Conservation (phyloP, 139 green algal genomes). For the Chlorella sp. region DNA sequence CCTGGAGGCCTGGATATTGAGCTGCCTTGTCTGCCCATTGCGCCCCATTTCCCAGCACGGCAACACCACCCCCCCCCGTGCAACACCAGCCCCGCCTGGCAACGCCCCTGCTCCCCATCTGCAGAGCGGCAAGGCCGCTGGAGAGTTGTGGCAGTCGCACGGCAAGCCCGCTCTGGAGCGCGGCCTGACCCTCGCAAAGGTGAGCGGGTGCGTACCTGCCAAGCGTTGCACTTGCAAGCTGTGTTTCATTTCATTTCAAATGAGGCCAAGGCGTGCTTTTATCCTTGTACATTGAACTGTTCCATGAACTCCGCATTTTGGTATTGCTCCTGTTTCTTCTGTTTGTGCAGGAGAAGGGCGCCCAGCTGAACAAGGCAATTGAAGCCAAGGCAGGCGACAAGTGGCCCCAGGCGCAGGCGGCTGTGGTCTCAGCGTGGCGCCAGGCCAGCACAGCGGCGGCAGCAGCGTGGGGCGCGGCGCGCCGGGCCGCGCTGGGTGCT, state of each 20-base stretch:
- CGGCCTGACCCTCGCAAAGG: not conserved
- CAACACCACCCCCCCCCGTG: no score
- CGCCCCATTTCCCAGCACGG: no score
- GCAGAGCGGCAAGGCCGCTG: conserved; percentile 4
- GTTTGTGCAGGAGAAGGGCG: not conserved
- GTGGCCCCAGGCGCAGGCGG: conserved; percentile 14
- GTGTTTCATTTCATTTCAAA: no score
- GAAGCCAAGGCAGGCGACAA: conserved; percentile 10
- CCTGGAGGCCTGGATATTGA: no score
- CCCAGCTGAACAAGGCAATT: conserved; percentile 10
- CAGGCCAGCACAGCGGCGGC: not conserved
- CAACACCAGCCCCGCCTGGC: no score
- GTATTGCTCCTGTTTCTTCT: no score
- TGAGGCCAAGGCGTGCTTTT: no score
- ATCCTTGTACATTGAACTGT: no score
- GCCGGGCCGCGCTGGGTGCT: not conserved
- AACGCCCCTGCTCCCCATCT: not conserved
- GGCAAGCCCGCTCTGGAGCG: conserved; percentile 2
- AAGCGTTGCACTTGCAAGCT: no score
- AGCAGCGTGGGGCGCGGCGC: not conserved
- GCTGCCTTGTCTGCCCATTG: no score
- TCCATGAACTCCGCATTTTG: no score
- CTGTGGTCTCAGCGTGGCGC: not conserved
- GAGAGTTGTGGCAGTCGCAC: not conserved
- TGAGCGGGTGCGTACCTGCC: no score